phyloP scores from a whole-genome alignment of 2,329 filamentous ascomycete species.

The Nemania sp. region DNA sequence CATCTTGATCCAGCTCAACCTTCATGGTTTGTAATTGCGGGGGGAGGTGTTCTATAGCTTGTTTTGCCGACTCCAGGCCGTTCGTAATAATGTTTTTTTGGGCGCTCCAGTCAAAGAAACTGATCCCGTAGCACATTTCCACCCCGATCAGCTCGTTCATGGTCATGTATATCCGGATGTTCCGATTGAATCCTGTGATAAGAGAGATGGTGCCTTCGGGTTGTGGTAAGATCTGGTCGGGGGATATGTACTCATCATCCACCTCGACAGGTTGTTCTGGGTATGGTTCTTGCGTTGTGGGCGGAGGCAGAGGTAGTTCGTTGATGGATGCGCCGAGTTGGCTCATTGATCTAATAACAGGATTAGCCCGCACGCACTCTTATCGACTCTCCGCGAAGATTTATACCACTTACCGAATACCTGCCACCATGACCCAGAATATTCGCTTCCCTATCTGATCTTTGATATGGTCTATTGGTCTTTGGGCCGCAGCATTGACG shows the following conservation, averaged over 20 bases:
- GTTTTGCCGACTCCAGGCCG: conserved; percentile 71
- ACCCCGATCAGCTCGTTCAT: conserved; percentile 79
- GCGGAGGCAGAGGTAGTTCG: conserved; percentile 74
- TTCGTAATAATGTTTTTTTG: conserved; percentile 74
- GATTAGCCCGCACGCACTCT: conserved; percentile 6
- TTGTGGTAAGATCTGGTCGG: conserved; percentile 70
- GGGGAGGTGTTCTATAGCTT: conserved; percentile 68
- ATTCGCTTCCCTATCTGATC: conserved; percentile 76
- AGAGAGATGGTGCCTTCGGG: conserved; percentile 69
- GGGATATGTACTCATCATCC: conserved; percentile 79
- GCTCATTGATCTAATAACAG: conserved; percentile 64
- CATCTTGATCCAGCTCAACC: conserved; percentile 44
- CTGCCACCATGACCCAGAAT: conserved; percentile 82
- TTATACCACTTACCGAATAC: conserved; percentile 60
- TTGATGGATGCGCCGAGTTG: conserved; percentile 74
- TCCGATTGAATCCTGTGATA: conserved; percentile 79
- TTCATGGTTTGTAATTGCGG: conserved; percentile 64
- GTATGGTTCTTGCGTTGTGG: conserved; percentile 74
- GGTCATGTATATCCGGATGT: conserved; percentile 75
- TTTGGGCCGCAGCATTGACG: conserved; percentile 45
- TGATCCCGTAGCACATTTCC: conserved; percentile 80
- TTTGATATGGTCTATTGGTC: conserved; percentile 68
- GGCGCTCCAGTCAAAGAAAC: conserved; percentile 75
- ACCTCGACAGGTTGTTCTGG: conserved; percentile 80
- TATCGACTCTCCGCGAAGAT: not conserved